Base-by-base conservation (phyloP, 345 rosid species). In the Rubroshorea leprosula region DNA sequence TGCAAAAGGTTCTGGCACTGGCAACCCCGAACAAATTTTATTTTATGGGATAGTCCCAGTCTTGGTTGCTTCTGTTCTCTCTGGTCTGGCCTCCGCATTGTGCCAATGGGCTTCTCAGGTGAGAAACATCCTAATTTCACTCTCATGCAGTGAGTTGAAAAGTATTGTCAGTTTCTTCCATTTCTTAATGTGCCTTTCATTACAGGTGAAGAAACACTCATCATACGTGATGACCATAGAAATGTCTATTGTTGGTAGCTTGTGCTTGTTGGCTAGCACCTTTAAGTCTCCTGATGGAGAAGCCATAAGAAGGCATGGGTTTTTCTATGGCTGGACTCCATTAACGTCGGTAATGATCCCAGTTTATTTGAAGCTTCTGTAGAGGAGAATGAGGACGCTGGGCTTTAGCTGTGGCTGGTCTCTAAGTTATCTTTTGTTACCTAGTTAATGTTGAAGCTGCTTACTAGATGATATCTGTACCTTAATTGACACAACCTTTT, bases 41-140 rank as follows among this genome's bases (percentile, higher is more conserved):
- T 87, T 93, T 70, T 82, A 78, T 62, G 99, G 99, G 44, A 94
- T 94, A 63, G 76, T 82, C 64, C 99, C 97, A 27, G 96, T 94
- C 67, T 75, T 90, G 67, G 89, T 71, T 72, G 99, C 96, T 59
- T 93, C 99, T 61, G 84, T 90, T 18, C 97, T 93, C 61, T 93
- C 99, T 18, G 97, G 99, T 68, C 81, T 93, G 62, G 99, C 97
- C 57, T 93, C 99, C 20, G 69, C 95, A 60, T 76, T 90, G 54
- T 90, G 99, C 64, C 97, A 94, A 61, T 94, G 92, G 96, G 96
- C 97, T 72, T 85, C 96, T 67, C 97, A 85, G 96, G 97, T 83
- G 49, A 71, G 60, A 55, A 48, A 47, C 29, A 3, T 41, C 6
- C 47, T 29, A 27, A 6, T 17, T 23, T 45, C 23, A 1, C 19